These are phyloP conservation scores for Trichoderma koningii DNA, from an alignment of 2,329 filamentous ascomycete species.

Conservation along the genomic window DNA sequence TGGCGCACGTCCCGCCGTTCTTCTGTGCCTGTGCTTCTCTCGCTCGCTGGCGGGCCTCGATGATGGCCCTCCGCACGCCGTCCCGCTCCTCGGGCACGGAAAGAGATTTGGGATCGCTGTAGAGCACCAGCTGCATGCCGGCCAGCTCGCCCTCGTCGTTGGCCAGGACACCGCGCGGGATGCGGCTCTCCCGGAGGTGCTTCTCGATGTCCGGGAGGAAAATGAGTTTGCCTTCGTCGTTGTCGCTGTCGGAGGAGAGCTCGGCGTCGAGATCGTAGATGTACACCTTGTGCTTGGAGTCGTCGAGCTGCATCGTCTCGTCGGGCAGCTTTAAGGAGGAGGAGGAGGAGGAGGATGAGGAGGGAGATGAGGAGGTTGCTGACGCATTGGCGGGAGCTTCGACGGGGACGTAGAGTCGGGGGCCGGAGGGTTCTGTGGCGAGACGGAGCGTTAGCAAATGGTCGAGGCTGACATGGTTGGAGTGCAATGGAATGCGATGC, in stretches of 20 bases:
- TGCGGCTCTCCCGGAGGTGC: conserved; percentile 71
- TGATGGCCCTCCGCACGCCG: conserved; percentile 77
- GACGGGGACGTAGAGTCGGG: conserved; percentile 67
- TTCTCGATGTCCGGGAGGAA: conserved; percentile 87
- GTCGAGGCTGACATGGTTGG: background rate
- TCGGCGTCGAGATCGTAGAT: conserved; percentile 90
- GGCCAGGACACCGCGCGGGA: conserved; percentile 65
- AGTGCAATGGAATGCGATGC: background rate
- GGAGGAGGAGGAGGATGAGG: background rate
- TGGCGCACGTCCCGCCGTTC: background rate
- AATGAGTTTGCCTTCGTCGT: conserved; percentile 62
- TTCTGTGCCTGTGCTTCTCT: conserved; percentile 61
- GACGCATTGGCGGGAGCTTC: conserved; percentile 47
- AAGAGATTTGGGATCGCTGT: conserved; percentile 75
- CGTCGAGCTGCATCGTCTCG: conserved; percentile 80
- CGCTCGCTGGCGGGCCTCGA: conserved; percentile 72
- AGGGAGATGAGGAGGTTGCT: conserved; percentile 8
- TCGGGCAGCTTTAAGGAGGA: conserved; percentile 37
- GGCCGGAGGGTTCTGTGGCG: conserved; percentile 59
- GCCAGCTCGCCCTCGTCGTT: conserved; percentile 57
- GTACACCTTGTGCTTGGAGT: conserved; percentile 84
- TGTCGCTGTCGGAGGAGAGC: conserved; percentile 57
- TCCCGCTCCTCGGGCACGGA: conserved; percentile 74
- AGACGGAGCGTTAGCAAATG: conserved; percentile 25
- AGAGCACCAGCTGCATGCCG: conserved; percentile 77